Conservation (phyloP, 2,329 filamentous ascomycete genomes). For the Fulvia fulva region DNA sequence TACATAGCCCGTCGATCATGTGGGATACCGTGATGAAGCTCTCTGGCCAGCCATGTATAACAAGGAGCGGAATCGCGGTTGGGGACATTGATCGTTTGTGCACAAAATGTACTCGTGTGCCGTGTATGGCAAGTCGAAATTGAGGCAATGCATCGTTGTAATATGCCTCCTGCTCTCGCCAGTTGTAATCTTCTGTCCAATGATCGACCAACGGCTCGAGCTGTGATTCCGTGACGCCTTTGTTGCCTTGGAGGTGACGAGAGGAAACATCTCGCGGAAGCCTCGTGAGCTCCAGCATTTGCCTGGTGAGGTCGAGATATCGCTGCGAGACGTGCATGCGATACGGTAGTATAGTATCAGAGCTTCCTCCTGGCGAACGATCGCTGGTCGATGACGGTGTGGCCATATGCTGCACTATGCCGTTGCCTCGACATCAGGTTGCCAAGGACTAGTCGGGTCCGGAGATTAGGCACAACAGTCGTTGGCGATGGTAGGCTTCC, state of each 20-base stretch:
- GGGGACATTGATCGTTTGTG: conserved; percentile 53
- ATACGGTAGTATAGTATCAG: conserved; percentile 21
- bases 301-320: conserved; percentile 63
- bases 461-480: not conserved
- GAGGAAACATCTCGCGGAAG: conserved; percentile 55
- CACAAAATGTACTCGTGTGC: conserved; percentile 58
- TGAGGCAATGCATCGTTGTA: conserved; percentile 61
- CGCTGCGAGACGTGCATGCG: conserved; percentile 54
- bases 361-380: conserved; percentile 9
- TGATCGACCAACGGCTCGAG: conserved; percentile 57
- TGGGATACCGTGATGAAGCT: conserved; percentile 59
- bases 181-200: conserved; percentile 64
- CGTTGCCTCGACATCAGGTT: not conserved
- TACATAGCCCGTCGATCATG: conserved; percentile 52
- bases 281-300: conserved; percentile 64
- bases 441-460: not conserved
- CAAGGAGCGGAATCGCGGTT: conserved; percentile 59
- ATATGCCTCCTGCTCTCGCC: conserved; percentile 56
- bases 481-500: not conserved
- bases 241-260: conserved; percentile 19
- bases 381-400: conserved; percentile 9
- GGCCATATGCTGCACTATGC: conserved; percentile 9
- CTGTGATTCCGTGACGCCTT: conserved; percentile 54
- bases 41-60: conserved; percentile 63
- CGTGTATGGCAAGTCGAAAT: conserved; percentile 55